Evolutionary conservation across 179 eudicot genomes (phyloP).

Genomic region (Nepenthes alata): DNA sequence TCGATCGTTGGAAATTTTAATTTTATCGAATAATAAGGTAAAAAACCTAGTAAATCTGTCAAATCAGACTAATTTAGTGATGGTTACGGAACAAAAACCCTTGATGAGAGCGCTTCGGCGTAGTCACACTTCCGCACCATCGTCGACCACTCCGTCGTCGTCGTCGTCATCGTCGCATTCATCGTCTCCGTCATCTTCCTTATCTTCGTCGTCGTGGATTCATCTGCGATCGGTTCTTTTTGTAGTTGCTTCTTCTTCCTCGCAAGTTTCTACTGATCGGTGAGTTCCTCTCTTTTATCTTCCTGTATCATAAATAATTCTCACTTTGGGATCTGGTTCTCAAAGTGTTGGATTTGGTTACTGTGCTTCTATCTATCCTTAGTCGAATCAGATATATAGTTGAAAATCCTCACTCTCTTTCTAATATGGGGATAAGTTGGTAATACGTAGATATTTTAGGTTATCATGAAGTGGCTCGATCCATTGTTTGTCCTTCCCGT

Average conservation of each 20-base stretch:
- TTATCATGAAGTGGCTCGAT: no score
- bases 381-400: neutral
- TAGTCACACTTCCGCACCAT: constrained; percentile 32
- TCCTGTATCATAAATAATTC: neutral
- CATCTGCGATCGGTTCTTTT: constrained; percentile 56
- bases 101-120: constrained; percentile 49
- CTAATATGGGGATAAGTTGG: no score
- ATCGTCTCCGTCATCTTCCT: constrained; percentile 28
- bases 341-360: constrained; percentile 2
- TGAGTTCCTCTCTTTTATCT: constrained; percentile 22
- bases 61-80: neutral
- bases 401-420: no score
- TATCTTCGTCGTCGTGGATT: constrained; percentile 43
- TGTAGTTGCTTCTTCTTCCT: constrained; percentile 46
- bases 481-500: no score
- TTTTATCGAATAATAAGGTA: neutral
- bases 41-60: neutral
- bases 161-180: constrained; percentile 24
- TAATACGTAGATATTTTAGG: no score
- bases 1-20: neutral
- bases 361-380: neutral
- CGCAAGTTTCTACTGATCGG: constrained; percentile 47
- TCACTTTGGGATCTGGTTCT: constrained; percentile 14
- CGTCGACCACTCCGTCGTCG: constrained; percentile 20
- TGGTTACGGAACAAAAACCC: constrained; percentile 38